Conservation (phyloP, 345 rosid species). For the Heritiera littoralis region DNA sequence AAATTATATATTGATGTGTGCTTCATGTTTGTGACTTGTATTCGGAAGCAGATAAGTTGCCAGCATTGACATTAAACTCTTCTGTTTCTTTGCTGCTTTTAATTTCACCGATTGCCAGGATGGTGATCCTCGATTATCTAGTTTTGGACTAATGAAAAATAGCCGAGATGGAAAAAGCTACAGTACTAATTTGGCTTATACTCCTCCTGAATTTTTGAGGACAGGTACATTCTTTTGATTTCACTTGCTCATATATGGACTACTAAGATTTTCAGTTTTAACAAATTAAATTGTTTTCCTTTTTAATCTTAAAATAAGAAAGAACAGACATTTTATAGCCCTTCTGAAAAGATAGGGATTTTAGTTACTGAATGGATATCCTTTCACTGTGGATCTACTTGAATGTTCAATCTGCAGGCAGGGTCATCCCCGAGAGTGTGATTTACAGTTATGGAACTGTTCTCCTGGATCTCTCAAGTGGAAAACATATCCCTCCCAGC, state of each 20-base stretch:
- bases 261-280: neutral
- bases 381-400: neutral
- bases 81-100: neutral
- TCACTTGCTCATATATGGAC: neutral
- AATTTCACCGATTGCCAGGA: constrained; percentile 45
- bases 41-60: neutral
- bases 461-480: constrained; percentile 76
- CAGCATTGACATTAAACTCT: neutral
- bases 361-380: neutral
- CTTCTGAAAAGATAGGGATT: neutral
- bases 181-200: constrained; percentile 90
- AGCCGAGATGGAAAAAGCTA: constrained; percentile 92
- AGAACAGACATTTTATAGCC: neutral
- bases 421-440: constrained; percentile 74
- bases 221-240: constrained; percentile 51
- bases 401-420: constrained; percentile 44
- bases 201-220: constrained; percentile 88
- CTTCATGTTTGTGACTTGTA: neutral
- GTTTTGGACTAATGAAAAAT: constrained; percentile 91
- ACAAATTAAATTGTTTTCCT: neutral
- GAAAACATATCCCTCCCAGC: constrained; percentile 65
- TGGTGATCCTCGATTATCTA: constrained; percentile 83
- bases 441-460: constrained; percentile 78
- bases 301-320: neutral
- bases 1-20: neutral